Base-by-base conservation (phyloP, 768 basidiomycete genomes). In the Ramaria rubella region DNA sequence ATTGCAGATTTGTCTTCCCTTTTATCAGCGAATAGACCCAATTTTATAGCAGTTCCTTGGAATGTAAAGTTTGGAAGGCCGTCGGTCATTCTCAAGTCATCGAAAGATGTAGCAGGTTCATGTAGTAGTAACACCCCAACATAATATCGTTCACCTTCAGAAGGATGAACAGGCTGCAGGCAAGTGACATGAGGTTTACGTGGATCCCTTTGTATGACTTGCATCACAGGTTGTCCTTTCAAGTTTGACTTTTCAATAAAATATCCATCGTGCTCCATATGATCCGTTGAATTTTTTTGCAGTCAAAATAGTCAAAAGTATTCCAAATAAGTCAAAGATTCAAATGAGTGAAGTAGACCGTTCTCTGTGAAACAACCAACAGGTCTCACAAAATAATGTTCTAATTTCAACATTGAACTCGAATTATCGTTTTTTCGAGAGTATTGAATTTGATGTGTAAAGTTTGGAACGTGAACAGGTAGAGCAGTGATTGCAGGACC, bases 91-190 rank as follows among this genome's bases (percentile, higher is more conserved):
- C 63, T 17, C 29, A 66, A 43, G 54, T 72, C 63, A 60, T 49
- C 21, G 40, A 67, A 69, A 8, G 60, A 63, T 4, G 1, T 2
- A 1, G 60, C 62, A 55, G 57, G 58, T 31, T 44, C 29, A 12
- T 65, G 52, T 1, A 59, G 59, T 0, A 76, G 63, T 1, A 76
- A 59, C 5, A 57, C 26, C 1, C 67, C 64, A 0, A 75, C 55
- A 48, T 71, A 74, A 57, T 69, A 76, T 0, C 64, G 48, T 26
- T 75, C 72, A 0, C 75, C 71, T 17, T 65, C 30, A 0, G 65
- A 65, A 0, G 70, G 68, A 1, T 60, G 50, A 1, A 67, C 52
- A 7, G 60, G 23, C 1, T 69, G 61, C 1, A 74, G 58, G 1
- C 65, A 64, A 1, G 58, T 53, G 5, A 72, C 48, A 52, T 70